Conservation (phyloP, 1,139 yeast species). For the Diutina mesorugosa region DNA sequence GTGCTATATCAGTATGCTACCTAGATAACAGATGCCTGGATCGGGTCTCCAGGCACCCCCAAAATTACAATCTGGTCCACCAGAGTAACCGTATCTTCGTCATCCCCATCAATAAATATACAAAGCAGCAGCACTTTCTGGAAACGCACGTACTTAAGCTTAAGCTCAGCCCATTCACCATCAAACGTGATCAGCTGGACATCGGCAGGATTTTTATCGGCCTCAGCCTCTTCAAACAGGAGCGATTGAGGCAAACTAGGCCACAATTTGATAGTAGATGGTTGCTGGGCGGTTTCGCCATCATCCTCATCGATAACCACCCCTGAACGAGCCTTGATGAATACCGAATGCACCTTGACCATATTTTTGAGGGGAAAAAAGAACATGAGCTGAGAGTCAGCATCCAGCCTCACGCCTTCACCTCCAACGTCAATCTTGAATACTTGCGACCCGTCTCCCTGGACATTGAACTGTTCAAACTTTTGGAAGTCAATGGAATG, state of each 20-base stretch:
- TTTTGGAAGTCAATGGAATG: constrained; percentile 31
- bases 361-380: constrained; percentile 46
- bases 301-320: constrained; percentile 10
- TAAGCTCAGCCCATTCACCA: constrained; percentile 40
- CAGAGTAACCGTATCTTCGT: constrained; percentile 45
- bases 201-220: constrained; percentile 21
- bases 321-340: constrained; percentile 22
- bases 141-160: constrained; percentile 46
- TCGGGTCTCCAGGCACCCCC: constrained; percentile 45
- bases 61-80: constrained; percentile 41
- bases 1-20: no score
- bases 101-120: constrained; percentile 49
- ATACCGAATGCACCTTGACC: constrained; percentile 38
- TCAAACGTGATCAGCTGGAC: constrained; percentile 18
- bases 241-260: constrained; percentile 33
- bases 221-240: constrained; percentile 48
- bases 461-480: constrained; percentile 39
- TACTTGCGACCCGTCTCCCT: constrained; percentile 16
- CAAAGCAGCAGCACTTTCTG: constrained; percentile 46
- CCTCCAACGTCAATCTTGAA: constrained; percentile 10
- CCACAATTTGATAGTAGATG: constrained; percentile 42
- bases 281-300: constrained; percentile 29
- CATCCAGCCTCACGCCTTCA: constrained; percentile 32
- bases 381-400: constrained; percentile 47
- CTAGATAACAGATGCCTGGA: constrained; percentile 11